phyloP scores from a whole-genome alignment of 306 rosid species.

The Oemleria cerasiformis region DNA sequence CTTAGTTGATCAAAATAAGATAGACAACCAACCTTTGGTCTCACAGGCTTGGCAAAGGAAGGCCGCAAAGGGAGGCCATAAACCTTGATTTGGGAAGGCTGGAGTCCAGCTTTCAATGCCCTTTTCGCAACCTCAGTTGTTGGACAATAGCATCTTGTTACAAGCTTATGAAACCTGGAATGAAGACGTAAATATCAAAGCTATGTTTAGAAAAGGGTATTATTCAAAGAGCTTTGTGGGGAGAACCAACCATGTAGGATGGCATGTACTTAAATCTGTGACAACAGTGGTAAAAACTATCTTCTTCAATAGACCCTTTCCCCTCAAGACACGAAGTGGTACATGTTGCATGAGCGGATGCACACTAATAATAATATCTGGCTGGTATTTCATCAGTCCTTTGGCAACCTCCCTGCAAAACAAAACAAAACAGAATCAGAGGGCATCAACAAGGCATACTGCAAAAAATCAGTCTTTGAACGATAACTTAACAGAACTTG shows the following conservation, averaged over 20 bases:
- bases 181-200: slow-evolving; percentile 35
- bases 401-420: slow-evolving; percentile 70
- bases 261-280: slow-evolving; percentile 99
- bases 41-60: slow-evolving; percentile 79
- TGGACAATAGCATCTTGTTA: slow-evolving; percentile 98
- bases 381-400: slow-evolving; percentile 94
- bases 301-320: slow-evolving; percentile 82
- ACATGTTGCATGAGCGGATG: slow-evolving; percentile 99
- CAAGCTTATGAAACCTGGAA: slow-evolving; percentile 96
- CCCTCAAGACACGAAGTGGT: slow-evolving; percentile 86
- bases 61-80: slow-evolving; percentile 91
- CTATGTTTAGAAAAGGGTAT: slow-evolving; percentile 10
- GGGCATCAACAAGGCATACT: slow-evolving; percentile 6
- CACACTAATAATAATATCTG: slow-evolving; percentile 97
- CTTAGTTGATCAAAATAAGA: slow-evolving; percentile 5
- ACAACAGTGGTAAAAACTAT: slow-evolving; percentile 93
- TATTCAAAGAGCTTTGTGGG: background rate
- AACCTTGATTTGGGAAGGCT: slow-evolving; percentile 78
- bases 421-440: slow-evolving; percentile 4
- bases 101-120: slow-evolving; percentile 88
- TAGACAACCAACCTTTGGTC: slow-evolving; percentile 63
- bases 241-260: slow-evolving; percentile 87
- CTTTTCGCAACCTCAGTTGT: slow-evolving; percentile 77
- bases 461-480: background rate
- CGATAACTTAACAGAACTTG: background rate